Evolutionary conservation across 768 basidiomycete genomes (phyloP), one percentile per base, ranked within the genome.

Genomic region (Russula earlei): DNA sequence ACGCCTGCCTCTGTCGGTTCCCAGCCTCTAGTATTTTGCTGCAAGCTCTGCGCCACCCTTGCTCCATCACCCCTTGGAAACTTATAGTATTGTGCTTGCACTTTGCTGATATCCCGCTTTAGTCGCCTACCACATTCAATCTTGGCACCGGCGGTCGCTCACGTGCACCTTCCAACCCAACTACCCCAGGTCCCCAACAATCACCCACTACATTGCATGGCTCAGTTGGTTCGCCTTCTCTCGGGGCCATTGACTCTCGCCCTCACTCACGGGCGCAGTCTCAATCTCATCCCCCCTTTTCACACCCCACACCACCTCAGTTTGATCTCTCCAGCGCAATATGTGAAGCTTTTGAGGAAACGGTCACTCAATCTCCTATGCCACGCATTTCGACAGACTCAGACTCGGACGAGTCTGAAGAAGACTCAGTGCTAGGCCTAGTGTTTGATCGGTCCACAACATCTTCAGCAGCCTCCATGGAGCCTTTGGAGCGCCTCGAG

Each of bases 101-200:
- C 54, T 36, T 8, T 55, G 71, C 74, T 76, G 72, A 27, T 14
- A 57, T 64, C 45, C 67, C 70, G 49, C 67, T 25, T 44, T n/a
- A 64, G 74, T 68, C 74, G 64, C 71, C 78, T 17, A 67, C 68
- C 37, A 62, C 74, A 4, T 84, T 75, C 66, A 70, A 71, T 24
- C 72, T 73, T 41, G 68, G 72, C 4, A 67, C 75, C 12, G 70
- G 67, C 22, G 68, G 76, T 45, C 81, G 83, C 14, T 70, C 73
- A 31, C 83, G 86, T 52, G 77, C 82, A 2, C 85, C 86, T 1
- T 90, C 89, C 20, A 87, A 86, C 61, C 87, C 88, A 6, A 76
- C 78, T 22, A 63, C 67, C 12, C 72, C 74, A 3, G 59, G 65
- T 5, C 66, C 65, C 53, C 56, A 60, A 1, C 60, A 54, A 4